Evolutionary conservation across 805 yeast species (phyloP).

Genomic region (Sporopachydermia quercuum): DNA sequence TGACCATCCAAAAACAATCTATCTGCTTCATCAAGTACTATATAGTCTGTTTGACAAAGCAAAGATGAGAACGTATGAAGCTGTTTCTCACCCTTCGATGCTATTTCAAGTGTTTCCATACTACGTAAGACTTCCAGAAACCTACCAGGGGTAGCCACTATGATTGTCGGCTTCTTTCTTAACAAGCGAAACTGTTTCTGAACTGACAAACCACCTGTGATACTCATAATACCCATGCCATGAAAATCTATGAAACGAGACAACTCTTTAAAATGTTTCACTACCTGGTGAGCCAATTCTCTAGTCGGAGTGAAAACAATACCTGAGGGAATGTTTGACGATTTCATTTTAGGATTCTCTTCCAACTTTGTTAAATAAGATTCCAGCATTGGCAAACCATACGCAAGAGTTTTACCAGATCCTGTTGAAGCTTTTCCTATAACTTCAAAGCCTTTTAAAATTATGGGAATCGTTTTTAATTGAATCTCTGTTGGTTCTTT

Average conservation of each 20-base stretch:
- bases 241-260: conserved; percentile 37
- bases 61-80: neutral
- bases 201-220: conserved; percentile 92
- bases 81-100: neutral
- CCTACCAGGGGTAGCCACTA: conserved; percentile 95
- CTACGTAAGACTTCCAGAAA: conserved; percentile 59
- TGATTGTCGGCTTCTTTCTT: conserved; percentile 49
- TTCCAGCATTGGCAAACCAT: conserved; percentile 84
- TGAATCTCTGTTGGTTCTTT: conserved; percentile 76
- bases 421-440: conserved; percentile 97
- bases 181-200: conserved; percentile 83
- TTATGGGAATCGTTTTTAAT: conserved; percentile 54
- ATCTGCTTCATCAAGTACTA: conserved; percentile 90
- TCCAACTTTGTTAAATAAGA: conserved; percentile 23
- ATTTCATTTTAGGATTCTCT: conserved; percentile 3
- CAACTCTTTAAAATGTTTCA: conserved; percentile 46
- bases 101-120: conserved; percentile 26
- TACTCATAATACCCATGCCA: conserved; percentile 45
- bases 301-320: conserved; percentile 89
- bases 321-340: conserved; percentile 24
- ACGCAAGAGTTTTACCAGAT: conserved; percentile 93
- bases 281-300: conserved; percentile 90
- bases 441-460: conserved; percentile 61
- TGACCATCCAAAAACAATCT: conserved; percentile 90
- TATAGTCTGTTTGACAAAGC: neutral